Evolutionary conservation across 2,329 filamentous ascomycete species (phyloP), one percentile per base, ranked within the genome.

Genomic region (Alternaria triticina): DNA sequence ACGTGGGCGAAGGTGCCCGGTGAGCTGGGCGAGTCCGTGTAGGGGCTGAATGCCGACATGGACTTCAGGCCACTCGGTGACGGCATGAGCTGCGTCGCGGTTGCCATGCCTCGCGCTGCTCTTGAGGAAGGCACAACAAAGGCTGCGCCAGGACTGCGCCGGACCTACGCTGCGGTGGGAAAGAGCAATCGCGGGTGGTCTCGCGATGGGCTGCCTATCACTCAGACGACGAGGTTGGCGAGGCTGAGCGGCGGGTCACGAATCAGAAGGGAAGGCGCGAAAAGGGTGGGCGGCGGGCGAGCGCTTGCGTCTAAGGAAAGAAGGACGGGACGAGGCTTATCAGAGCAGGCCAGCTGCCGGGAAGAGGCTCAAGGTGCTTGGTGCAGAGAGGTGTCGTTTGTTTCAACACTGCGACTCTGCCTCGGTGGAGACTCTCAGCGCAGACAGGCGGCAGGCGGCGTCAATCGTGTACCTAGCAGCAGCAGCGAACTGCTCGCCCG

Each of bases 11-110:
- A 84, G 17, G 79, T 78, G 52, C 78, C 80, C 23, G 84, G 83
- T 47, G 84, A 85, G 66, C 79, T 82, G 54, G 84, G 83, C 45
- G 83, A 84, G 67, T 86, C 83, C 52, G 83, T 81, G 72, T 84
- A 85, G n/a, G 83, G 82, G 68, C 81, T 83, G 75, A 84, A 84
- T 57, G 81, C 77, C 55, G 65, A 67, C 65, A 67, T 67, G 66
- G 83, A 84, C 67, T 79, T 79, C 63, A 83, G 73, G 64, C 72
- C 73, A 51, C 65, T 78, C 30, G 77, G 77, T 45, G 82, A 83
- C 67, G 83, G 80, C 82, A 84, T 84, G 64, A 83, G 78, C 67
- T 82, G 81, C 25, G 77, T 79, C 51, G 74, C 76, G 49, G 77
- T 79, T 54, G 79, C 79, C 79, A 81, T 81, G 72, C 67, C 74